Base-by-base conservation (phyloP, 257 asterid species). In the Solanum commersonii region DNA sequence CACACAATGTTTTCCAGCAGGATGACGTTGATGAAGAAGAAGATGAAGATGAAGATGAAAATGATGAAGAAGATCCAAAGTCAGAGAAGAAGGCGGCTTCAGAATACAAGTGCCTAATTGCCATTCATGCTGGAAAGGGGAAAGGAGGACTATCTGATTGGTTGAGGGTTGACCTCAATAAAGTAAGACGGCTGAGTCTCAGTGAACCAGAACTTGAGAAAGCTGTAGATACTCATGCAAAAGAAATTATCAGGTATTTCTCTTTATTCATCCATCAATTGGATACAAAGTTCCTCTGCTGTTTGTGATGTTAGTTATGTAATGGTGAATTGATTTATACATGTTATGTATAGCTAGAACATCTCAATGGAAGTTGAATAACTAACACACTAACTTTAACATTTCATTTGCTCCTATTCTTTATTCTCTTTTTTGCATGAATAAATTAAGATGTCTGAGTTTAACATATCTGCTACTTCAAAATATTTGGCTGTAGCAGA, bases 121-220 rank as follows among this genome's bases (percentile, higher is more conserved):
- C 96, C 70, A 93, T 95, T 89, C 97, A 90, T 78, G 98, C 98
- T 78, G 97, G 97, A 76, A 95, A 94, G 92, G 95, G 93, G 22
- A 94, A 94, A 86, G 95, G 97, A 46, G 94, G 93, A 71, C 90
- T 93, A 89, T 90, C 89, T 56, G 95, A 93, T 59, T 93, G 94
- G 95, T 89, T 95, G 87, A 91, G 82, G 86, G 85, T 90, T 84
- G 95, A 93, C 87, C 91, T 90, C 84, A 82, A 88, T 86, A 91
- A 92, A 89, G 98, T 91, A 82, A 93, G 95, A 88, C 95, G 98
- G 83, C 94, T 95, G 91, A 95, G 98, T 91, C 94, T 95, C 84
- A 94, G 98, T 67, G 98, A 95, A 91, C 92, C 83, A 88, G 93
- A 91, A 73, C 92, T 94, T 87, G 94, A 92, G 72, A 93, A 93